These are phyloP conservation scores for Mycena metata DNA, from an alignment of 768 basidiomycete species.

Conservation along the genomic window DNA sequence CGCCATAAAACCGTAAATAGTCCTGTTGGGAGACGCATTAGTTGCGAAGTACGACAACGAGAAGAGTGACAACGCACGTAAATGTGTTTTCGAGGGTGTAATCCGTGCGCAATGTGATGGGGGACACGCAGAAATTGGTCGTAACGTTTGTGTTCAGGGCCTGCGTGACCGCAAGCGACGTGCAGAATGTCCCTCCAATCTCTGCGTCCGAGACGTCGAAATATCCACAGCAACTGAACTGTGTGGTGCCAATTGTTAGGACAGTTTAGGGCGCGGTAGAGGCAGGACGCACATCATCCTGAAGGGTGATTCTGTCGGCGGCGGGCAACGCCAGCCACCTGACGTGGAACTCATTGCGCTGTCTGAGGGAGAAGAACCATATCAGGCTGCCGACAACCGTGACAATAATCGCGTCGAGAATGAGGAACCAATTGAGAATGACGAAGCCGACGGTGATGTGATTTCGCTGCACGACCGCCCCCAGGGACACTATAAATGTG, in stretches of 20 bases:
- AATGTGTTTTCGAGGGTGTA: constrained; percentile 84
- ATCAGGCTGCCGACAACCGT: constrained; percentile 77
- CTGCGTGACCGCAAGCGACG: neutral
- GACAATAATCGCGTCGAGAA: constrained; percentile 72
- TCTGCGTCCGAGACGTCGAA: constrained; percentile 73
- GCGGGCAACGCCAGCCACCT: constrained; percentile 65
- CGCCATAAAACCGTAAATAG: constrained; percentile 86
- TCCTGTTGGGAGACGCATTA: neutral
- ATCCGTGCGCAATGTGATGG: constrained; percentile 77
- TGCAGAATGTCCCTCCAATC: constrained; percentile 75
- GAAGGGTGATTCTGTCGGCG: constrained; percentile 67
- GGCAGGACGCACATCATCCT: constrained; percentile 72
- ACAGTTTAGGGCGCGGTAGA: neutral
- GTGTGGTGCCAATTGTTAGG: constrained; percentile 18
- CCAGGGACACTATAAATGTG: constrained; percentile 79
- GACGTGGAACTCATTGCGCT: constrained; percentile 74
- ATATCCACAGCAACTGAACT: constrained; percentile 92
- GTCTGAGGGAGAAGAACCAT: constrained; percentile 86
- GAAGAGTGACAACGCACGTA: constrained; percentile 66
- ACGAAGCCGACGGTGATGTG: constrained; percentile 79
- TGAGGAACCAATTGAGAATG: constrained; percentile 81
- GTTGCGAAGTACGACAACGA: constrained; percentile 4
- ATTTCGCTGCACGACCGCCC: constrained; percentile 77
- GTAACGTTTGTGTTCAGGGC: constrained; percentile 50
- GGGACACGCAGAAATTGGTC: constrained; percentile 78